phyloP scores from a whole-genome alignment of 129 eudicot genomes.

The Flaveria ramosissima region DNA sequence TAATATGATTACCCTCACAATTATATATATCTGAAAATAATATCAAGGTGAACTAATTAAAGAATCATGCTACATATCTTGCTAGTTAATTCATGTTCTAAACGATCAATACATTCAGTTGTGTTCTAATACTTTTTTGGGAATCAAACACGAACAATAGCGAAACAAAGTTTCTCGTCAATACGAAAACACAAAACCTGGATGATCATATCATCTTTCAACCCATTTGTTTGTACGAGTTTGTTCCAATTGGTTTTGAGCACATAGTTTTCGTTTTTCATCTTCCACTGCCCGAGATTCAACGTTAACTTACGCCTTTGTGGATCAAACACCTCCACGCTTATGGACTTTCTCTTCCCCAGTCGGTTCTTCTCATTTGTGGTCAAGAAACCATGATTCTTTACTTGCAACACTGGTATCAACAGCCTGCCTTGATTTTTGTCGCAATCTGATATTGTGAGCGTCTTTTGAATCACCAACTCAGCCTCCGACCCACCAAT shows the following conservation, averaged over 20 bases:
- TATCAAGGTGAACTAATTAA: too few species aligned
- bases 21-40: too few species aligned
- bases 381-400: neutral
- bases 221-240: neutral
- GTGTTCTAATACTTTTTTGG: neutral
- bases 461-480: slow-evolving; percentile 11
- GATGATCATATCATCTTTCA: neutral
- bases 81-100: too few species aligned
- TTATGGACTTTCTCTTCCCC: neutral
- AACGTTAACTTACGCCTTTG: neutral
- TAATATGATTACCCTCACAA: too few species aligned
- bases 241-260: neutral
- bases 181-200: neutral
- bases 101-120: too few species aligned
- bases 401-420: neutral
- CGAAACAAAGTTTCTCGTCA: slow-evolving; percentile 1
- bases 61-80: too few species aligned
- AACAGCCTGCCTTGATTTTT: neutral
- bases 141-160: neutral
- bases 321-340: slow-evolving; percentile 10
- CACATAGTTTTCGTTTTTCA: neutral
- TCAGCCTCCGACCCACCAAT: neutral
- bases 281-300: slow-evolving; percentile 12
- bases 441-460: neutral
- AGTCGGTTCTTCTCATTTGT: neutral